A percentile compares a stretch with the other conserved stretches of the same genome.
Evolutionary conservation across 108 stramenopile species (phyloP).

Genomic region (Cyclotella baltica): DNA sequence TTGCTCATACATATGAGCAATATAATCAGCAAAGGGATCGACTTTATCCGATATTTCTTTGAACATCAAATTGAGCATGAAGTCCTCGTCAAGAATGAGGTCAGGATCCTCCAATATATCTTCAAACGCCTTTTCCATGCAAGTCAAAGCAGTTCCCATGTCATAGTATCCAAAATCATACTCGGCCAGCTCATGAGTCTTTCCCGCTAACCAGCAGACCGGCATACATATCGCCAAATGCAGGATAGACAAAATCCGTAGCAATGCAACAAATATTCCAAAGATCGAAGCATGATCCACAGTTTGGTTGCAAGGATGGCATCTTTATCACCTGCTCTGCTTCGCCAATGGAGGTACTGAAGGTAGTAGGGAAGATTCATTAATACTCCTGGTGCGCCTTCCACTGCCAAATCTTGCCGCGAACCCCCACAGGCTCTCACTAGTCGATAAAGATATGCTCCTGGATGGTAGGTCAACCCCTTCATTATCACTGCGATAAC

Average conservation of each 20-base stretch:
- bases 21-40: slow-evolving; percentile 3
- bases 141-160: slow-evolving; percentile 10
- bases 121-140: slow-evolving; percentile 16
- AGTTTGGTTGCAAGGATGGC: slow-evolving; percentile 3
- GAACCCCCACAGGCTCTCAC: slow-evolving; percentile 16
- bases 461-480: background rate
- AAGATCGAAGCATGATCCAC: slow-evolving; percentile 12
- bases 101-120: slow-evolving; percentile 4
- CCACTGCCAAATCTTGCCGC: slow-evolving; percentile 17
- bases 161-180: slow-evolving; percentile 8
- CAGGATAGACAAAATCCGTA: slow-evolving; percentile 24
- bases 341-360: slow-evolving; percentile 17
- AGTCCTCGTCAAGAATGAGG: background rate
- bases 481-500: no score
- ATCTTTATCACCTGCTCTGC: background rate
- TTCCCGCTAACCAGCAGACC: slow-evolving; percentile 19
- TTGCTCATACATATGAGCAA: background rate
- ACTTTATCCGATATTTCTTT: background rate
- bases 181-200: slow-evolving; percentile 3
- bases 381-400: slow-evolving; percentile 18
- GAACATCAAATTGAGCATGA: background rate
- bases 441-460: slow-evolving; percentile 9
- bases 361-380: slow-evolving; percentile 26
- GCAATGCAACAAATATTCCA: slow-evolving; percentile 22
- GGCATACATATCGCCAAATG: slow-evolving; percentile 27